A percentile compares a stretch with the other conserved stretches of the same genome.
These are phyloP conservation scores for Baorangia bicolor DNA, from an alignment of 768 basidiomycete species.

Conservation along the genomic window DNA sequence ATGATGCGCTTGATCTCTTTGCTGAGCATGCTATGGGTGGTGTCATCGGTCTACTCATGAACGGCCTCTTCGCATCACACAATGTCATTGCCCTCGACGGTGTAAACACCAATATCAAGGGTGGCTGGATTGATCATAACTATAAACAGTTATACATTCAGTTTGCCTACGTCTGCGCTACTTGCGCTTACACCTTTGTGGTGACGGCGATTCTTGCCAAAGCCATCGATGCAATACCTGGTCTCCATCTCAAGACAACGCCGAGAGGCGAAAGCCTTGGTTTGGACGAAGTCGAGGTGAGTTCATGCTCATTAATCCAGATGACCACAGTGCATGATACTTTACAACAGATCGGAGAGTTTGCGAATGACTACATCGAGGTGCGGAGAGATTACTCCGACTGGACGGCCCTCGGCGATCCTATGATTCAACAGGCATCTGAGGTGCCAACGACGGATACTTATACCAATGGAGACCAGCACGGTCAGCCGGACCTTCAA, in stretches of 20 bases:
- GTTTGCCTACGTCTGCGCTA: conserved; percentile 60
- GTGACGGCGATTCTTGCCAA: conserved; percentile 63
- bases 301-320: conserved; percentile 9
- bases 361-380: conserved; percentile 68
- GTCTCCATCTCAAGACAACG: conserved; percentile 52
- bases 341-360: conserved; percentile 57
- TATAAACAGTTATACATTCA: conserved; percentile 83
- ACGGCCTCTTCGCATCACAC: conserved; percentile 71
- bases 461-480: conserved; percentile 36
- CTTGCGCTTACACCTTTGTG: conserved; percentile 58
- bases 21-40: conserved; percentile 90
- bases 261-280: conserved; percentile 59
- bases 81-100: conserved; percentile 68
- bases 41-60: conserved; percentile 68
- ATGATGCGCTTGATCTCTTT: conserved; percentile 91
- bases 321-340: not conserved
- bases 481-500: conserved; percentile 36
- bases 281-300: conserved; percentile 71
- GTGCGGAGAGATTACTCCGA: conserved; percentile 65
- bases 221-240: conserved; percentile 54
- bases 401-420: conserved; percentile 37
- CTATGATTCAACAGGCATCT: conserved; percentile 4
- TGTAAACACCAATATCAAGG: conserved; percentile 49
- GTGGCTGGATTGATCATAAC: conserved; percentile 74
- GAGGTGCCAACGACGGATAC: conserved; percentile 11